Evolutionary conservation across 495 filamentous ascomycete species (phyloP), one percentile per base, ranked within the genome.

Genomic region (Talaromyces proteolyticus): DNA sequence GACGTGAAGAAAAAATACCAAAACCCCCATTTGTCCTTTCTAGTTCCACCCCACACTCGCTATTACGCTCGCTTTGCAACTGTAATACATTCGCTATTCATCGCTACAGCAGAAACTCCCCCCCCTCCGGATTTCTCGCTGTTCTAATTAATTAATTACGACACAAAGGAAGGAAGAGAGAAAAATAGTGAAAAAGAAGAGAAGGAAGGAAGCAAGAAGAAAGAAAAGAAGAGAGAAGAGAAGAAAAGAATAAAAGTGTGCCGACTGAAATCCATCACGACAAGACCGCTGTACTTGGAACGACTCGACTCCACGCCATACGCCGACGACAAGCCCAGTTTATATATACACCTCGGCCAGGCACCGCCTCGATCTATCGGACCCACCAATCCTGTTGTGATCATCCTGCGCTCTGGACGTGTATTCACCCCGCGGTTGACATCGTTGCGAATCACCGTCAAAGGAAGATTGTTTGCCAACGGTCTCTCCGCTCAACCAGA

Each of bases 11-110:
- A 18, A 34, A 44, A 44, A 24, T 23, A 40, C 39, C n/a, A 22
- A 49, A 39, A 34, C 22, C n/a, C 26, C 29, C 16, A 20, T 21
- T 39, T 51, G 24, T 26, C 38, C 40, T 43, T 43, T 44, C 36
- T 70, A 67, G 70, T 69, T 67, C 63, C 55, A 56, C 54, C 53
- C n/a, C 57, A 65, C 66, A 58, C 65, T 69, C 65, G 65, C 66
- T 66, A 57, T 63, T 59, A 74, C 70, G 70, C 66, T 74, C 68
- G 70, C 69, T 73, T 58, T 67, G 58, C 66, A 57, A 62, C 55
- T 63, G 55, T 61, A 63, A 54, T 63, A 72, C 70, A 60, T 68
- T 73, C 70, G 70, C 70, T 73, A 73, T 65, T 59, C 60, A 53
- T 46, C 47, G 47, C 47, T 25, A 36, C 38, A 21, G 39, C 41